phyloP scores from a whole-genome alignment of 2,329 filamentous ascomycete genomes.

The Colletotrichum sojae region DNA sequence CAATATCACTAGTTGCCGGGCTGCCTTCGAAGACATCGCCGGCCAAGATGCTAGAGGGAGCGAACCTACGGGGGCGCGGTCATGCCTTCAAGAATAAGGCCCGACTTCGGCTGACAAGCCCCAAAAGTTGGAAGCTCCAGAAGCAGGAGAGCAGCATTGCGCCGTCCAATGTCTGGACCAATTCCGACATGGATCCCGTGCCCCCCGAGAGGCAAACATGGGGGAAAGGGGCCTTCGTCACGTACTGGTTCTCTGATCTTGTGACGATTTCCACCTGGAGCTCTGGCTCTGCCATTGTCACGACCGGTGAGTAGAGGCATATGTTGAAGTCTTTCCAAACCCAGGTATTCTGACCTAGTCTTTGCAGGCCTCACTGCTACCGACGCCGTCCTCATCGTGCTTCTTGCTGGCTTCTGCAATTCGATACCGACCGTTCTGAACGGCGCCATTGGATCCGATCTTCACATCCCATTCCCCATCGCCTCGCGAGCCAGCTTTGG shows the following conservation, averaged over 20 bases:
- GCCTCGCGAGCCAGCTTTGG: conserved; percentile 60
- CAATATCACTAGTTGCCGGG: not conserved
- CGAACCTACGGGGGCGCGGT: conserved; percentile 3
- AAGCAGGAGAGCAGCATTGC: conserved; percentile 41
- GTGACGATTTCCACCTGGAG: conserved; percentile 50
- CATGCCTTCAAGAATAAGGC: conserved; percentile 15
- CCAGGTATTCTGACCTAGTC: not conserved
- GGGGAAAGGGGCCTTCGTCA: conserved; percentile 53
- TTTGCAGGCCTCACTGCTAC: conserved; percentile 54
- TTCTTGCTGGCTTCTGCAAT: conserved; percentile 62
- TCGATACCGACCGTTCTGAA: conserved; percentile 62
- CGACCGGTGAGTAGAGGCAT: conserved; percentile 41
- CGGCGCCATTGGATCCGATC: conserved; percentile 51
- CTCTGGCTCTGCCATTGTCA: conserved; percentile 48
- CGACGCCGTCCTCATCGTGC: conserved; percentile 63
- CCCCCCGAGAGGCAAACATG: conserved; percentile 58
- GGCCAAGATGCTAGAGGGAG: not conserved
- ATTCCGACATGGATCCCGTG: conserved; percentile 52
- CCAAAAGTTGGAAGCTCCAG: conserved; percentile 33
- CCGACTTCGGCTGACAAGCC: conserved; percentile 10
- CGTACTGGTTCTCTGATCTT: conserved; percentile 63
- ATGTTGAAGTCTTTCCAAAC: too few species aligned
- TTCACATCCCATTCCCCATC: conserved; percentile 57
- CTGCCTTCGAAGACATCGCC: not conserved
- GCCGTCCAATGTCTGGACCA: conserved; percentile 50